Conservation (phyloP, 2,329 filamentous ascomycete species). For the Cladosporium velox region DNA sequence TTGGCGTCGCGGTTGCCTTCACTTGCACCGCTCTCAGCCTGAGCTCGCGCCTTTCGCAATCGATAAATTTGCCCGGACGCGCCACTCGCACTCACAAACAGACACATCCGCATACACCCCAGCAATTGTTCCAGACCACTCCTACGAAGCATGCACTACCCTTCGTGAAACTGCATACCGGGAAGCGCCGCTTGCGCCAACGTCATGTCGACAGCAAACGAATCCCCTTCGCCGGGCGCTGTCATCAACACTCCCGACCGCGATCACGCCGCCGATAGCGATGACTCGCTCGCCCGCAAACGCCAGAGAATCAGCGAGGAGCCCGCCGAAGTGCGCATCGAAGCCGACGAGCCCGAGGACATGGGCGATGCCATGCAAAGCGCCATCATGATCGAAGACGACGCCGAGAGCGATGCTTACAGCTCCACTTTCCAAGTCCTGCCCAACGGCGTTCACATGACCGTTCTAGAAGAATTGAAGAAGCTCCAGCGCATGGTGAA, state of each 20-base stretch:
- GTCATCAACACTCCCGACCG: slow-evolving; percentile 40
- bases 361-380: slow-evolving; percentile 41
- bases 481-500: slow-evolving; percentile 20
- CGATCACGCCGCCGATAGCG: slow-evolving; percentile 48
- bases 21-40: slow-evolving; percentile 14
- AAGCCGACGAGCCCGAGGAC: slow-evolving; percentile 41
- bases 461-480: slow-evolving; percentile 1
- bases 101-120: not conserved
- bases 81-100: slow-evolving; percentile 2
- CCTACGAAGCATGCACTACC: slow-evolving; percentile 19
- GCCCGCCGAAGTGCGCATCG: slow-evolving; percentile 28
- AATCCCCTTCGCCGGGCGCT: slow-evolving; percentile 24
- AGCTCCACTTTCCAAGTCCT: slow-evolving; percentile 23
- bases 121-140: slow-evolving; percentile 12
- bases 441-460: not conserved
- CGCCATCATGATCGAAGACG: slow-evolving; percentile 42
- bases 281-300: slow-evolving; percentile 49
- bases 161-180: slow-evolving; percentile 15
- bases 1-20: slow-evolving; percentile 16
- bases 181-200: slow-evolving; percentile 16
- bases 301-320: slow-evolving; percentile 47
- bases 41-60: slow-evolving; percentile 6
- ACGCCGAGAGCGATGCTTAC: slow-evolving; percentile 35
- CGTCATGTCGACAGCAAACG: slow-evolving; percentile 30
- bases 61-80: not conserved